Base-by-base conservation (phyloP, 148 eudicot species). In the Rhododendron griersonianum region DNA sequence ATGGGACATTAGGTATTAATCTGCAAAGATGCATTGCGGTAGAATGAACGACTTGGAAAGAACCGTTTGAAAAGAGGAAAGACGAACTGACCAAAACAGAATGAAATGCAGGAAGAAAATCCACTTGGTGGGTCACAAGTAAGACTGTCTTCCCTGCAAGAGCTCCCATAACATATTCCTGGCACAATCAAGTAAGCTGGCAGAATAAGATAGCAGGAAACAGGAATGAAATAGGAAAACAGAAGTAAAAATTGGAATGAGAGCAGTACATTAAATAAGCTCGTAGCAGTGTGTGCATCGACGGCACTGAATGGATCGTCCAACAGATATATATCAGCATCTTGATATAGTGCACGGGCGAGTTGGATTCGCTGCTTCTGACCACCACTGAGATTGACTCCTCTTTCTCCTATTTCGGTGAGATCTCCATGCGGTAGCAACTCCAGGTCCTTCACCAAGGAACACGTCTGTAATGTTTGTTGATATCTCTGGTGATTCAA, bases 221-320 rank as follows among this genome's bases (percentile, higher is more conserved):
- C 77, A n/a, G 35, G 48, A 79, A 33, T 2, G 57, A 51, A 23
- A n/a, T 15, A 16, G 2, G 33, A 47, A 67, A 86, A n/a, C 48
- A 7, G 61, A 6, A 83, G 82, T 84, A 5, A 33, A 33, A 28
- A 5, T 30, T 71, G 39, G 6, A 71, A 71, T 30, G 16, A 30
- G 33, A 71, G 18, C 19, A 33, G 76, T 89, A 96, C 99, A 87
- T 89, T 93, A 86, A 96, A 95, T 83, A 96, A 91, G 90, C 94
- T 95, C 19, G 94, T 89, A 44, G 99, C 98, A 16, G 99, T 96
- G 77, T 96, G 99, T 53, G 99, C 99, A 91, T 96, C 99, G 55
- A 96, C 99, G 59, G 99, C 99, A 81, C 99, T 96, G 86, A 96
- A 96, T 33, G 99, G 99, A 87, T 95, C 99, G 81, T 96, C 99